phyloP scores from a whole-genome alignment of 2,329 filamentous ascomycete species.

The Beauveria caledonica region DNA sequence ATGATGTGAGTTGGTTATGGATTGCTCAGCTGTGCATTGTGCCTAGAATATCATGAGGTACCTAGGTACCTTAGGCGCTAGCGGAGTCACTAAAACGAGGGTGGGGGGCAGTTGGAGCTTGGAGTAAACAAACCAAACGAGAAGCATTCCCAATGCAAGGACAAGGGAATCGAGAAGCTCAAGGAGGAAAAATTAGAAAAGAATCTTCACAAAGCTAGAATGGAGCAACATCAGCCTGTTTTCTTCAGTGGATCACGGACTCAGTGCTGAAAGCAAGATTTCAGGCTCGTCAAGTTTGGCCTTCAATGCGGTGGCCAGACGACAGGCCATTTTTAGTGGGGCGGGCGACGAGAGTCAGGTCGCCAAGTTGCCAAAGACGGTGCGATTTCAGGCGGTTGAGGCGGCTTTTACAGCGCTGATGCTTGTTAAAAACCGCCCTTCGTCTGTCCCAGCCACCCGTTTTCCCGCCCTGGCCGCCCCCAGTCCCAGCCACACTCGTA shows the following conservation, averaged over 20 bases:
- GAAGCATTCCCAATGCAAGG: too few species aligned
- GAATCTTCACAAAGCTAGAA: neutral
- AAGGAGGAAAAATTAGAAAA: too few species aligned
- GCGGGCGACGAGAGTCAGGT: neutral
- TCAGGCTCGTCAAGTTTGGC: neutral
- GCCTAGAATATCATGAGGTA: neutral
- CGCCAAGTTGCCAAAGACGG: neutral
- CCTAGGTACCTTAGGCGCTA: too few species aligned
- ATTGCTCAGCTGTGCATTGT: neutral
- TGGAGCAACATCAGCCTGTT: neutral
- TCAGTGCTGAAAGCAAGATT: neutral
- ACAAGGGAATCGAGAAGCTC: too few species aligned
- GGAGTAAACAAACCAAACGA: too few species aligned
- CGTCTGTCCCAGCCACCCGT: neutral
- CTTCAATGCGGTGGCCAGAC: neutral
- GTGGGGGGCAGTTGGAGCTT: neutral
- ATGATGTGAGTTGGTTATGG: neutral
- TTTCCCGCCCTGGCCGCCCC: conserved; percentile 2
- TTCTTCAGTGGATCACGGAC: neutral
- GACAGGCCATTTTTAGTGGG: neutral
- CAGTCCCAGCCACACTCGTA: conserved; percentile 2
- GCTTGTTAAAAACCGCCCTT: neutral
- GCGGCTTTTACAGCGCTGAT: too few species aligned
- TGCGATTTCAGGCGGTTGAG: too few species aligned
- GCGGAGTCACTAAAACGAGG: too few species aligned